Evolutionary conservation across 169 alveolate species (phyloP), one percentile per base, ranked within the genome.

Genomic region (Condylostoma magnum): DNA sequence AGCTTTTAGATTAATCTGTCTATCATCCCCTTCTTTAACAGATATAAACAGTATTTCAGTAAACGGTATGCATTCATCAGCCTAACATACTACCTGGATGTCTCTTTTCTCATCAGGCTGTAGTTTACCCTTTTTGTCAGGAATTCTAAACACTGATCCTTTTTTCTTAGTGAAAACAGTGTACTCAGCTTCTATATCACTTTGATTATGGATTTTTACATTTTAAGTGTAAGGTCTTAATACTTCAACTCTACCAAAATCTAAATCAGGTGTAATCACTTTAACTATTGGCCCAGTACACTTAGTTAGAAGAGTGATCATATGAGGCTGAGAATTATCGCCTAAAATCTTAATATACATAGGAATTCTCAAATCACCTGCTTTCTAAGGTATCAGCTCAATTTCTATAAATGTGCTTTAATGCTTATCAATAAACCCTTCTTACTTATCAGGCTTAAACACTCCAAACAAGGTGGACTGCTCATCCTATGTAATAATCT

Each of bases 141-240:
- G 77, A 6, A 94, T 93, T 55, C 87, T 89, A 86, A 95, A 96
- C 46, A 90, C 87, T 22, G 95, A 84, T 34, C 87, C 91, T 38
- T 87, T 93, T 50, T 91, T 93, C 75, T 91, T 90, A 78, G 96
- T 83, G 68, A 91, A 88, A 44, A 96, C 96, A 12, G 93, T 88
- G 63, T 92, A 91, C 27, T 87, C 93, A 3, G 99, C 99, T 28
- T 94, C 95, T 44, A 96, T 96, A 36, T 94, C 95, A 30, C 95
- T 90, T 28, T 81, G 84, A 84, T 96, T 96, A 34, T 93, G 93
- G 43, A 96, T 84, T 38, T 80, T 84, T 27, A 93, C 85, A 28
- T 87, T 76, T 77, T 87, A 80, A 15, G 92, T 69, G 63, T 90
- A 86, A 52, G 90, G 95, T 67, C 87, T 88, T 36, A 92, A 76